Evolutionary conservation across 768 basidiomycete genomes (phyloP), one percentile per base, ranked within the genome.

Genomic region (Butyriboletus loyo): DNA sequence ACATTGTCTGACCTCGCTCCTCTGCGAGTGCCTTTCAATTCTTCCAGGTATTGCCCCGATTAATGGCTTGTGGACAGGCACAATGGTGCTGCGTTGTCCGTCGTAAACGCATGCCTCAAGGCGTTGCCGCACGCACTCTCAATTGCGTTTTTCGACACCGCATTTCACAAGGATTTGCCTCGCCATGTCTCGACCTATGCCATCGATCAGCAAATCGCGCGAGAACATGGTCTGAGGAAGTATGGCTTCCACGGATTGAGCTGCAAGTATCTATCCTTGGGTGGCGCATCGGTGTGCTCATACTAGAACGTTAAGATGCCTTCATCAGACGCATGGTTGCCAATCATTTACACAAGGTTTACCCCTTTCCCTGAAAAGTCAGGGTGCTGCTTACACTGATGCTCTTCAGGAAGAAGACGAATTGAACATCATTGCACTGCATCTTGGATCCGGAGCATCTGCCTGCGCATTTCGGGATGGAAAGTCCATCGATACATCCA

Each of bases 161-260:
- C 89, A 5, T 92, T 92, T 71, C 90, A 96, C 69, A 77, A 77
- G 42, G 78, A 87, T 10, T 79, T 98, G 15, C 90, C 91, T 0
- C 59, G 70, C 5, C 85, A 92, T 62, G 83, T 94, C 49, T 80
- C 87, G 35, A 87, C 82, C 46, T 95, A 93, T 64, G 83, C 92
- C 0, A 85, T 96, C 47, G 73, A 86, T 56, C 86, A 80, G 58
- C 64, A 72, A 9, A 71, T 87, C 39, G 82, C 87, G 0, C 73
- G 74, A 35, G 71, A 80, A 39, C 82, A 83, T 40, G 87, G 88
- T 1, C 75, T 96, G 40, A 83, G 83, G 65, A 94, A 92, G 69
- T 96, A 95, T 63, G 94, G 94, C 17, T 94, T 94, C 68, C 94
- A 97, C 61, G 94, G 94, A 3, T 65, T 93, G 59, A 86, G 85